Base-by-base conservation (phyloP, 1,284 basidiomycete species). In the Tilletia setariae region DNA sequence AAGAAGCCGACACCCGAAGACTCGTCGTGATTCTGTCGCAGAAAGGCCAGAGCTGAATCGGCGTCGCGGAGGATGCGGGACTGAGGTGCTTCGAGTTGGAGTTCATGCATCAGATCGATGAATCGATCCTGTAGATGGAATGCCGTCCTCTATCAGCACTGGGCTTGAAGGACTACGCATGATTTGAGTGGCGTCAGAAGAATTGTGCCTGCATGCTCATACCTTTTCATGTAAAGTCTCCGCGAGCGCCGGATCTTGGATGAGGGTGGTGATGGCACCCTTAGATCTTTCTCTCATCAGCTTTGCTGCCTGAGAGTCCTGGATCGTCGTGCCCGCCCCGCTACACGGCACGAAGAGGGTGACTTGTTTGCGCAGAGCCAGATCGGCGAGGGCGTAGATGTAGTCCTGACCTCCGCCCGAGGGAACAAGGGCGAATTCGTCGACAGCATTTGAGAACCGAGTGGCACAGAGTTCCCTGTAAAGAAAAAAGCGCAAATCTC, bases 321-420 rank as follows among this genome's bases (percentile, higher is more conserved):
- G 81, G 25, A 83, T 79, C 1, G 84, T 83, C 19, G 81, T 82
- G 0, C 81, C 84, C 2, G 82, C 84, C 11, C 84, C 84, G 0
- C 82, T 84, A 43, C 84, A 84, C 4, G 84, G 84, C 21, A 85
- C 78, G 74, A 84, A 84, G 2, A 84, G 75, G 49, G 76, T 77
- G 1, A 80, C 80, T 7, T 77, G 70, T 68, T 84, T 81, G 2
- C 43, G 64, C 42, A 76, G 68, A 2, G 82, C 83, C 46, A 84
- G 74, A 1, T 40, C 53, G 25, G 82, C 71, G 4, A 85, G 75
- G 1, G 76, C 75, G 19, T 72, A 51, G 11, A 82, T 74, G 70
- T 85, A 61, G 56, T 61, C 56, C n/a, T 61, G 56, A 3, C 70
- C 64, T 4, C 51, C 51, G 13, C 51, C 51, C 23, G 69, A 43